phyloP scores from a whole-genome alignment of 1,284 basidiomycete genomes.

The Apiotrichum veenhuisii region DNA sequence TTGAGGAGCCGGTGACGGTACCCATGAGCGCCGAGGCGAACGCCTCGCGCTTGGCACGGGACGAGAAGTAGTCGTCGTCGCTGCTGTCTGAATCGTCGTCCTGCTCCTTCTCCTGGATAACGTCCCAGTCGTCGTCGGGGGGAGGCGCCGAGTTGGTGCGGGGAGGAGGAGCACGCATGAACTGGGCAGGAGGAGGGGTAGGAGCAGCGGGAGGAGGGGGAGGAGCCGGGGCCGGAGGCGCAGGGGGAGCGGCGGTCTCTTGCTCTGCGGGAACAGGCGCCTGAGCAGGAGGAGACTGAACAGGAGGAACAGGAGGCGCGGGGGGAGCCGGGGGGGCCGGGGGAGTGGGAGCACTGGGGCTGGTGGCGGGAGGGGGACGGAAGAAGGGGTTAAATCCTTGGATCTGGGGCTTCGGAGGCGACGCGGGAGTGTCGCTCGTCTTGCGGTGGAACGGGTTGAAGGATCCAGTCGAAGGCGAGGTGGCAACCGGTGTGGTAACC shows the following conservation, averaged over 20 bases:
- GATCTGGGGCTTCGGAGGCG: slow-evolving; percentile 32
- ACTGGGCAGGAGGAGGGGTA: slow-evolving; percentile 39
- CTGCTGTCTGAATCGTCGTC: slow-evolving; percentile 49
- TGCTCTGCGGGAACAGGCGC: slow-evolving; percentile 41
- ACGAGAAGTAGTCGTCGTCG: slow-evolving; percentile 68
- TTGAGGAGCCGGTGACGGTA: slow-evolving; percentile 3
- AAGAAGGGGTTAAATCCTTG: slow-evolving; percentile 51
- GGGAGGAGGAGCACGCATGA: slow-evolving; percentile 2
- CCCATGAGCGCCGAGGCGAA: slow-evolving; percentile 78
- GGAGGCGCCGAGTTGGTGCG: slow-evolving; percentile 46
- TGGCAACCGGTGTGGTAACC: slow-evolving; percentile 21
- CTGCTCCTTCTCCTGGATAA: slow-evolving; percentile 67
- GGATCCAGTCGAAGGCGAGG: slow-evolving; percentile 21
- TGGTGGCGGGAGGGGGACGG: slow-evolving; percentile 48
- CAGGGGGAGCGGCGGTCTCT: slow-evolving; percentile 34
- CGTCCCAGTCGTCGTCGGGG: slow-evolving; percentile 78
- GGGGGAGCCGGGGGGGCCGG: slow-evolving; percentile 32
- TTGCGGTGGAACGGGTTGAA: slow-evolving; percentile 53
- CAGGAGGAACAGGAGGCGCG: slow-evolving; percentile 38
- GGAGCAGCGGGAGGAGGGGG: slow-evolving; percentile 40
- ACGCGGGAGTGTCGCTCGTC: slow-evolving; percentile 33
- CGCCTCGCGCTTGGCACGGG: slow-evolving; percentile 62
- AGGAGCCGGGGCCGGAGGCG: slow-evolving; percentile 38
- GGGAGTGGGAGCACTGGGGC: slow-evolving; percentile 24
- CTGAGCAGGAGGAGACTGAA: slow-evolving; percentile 34